A percentile compares a stretch with the other conserved stretches of the same genome.
Conservation (phyloP, 306 rosid species). For the Citrullus colocynthis region DNA sequence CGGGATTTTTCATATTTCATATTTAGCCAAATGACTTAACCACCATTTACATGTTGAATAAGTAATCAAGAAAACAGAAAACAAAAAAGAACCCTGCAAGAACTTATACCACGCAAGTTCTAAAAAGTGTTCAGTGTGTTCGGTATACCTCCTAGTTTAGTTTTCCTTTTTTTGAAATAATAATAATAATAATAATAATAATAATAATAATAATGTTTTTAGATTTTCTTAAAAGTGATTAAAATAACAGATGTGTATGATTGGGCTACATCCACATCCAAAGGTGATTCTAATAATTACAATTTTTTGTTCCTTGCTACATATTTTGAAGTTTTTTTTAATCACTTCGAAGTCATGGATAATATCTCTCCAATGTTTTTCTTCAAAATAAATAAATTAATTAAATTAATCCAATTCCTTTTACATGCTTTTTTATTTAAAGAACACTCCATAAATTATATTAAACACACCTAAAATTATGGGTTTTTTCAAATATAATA, state of each 20-base stretch:
- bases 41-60: background rate
- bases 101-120: background rate
- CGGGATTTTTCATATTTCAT: background rate
- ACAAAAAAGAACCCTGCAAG: background rate
- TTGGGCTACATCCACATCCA: no score
- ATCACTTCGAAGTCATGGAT: background rate
- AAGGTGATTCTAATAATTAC: no score
- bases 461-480: no score
- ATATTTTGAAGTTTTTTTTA: background rate
- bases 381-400: no score
- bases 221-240: background rate
- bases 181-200: no score
- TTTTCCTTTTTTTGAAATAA: no score
- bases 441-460: no score
- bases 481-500: no score
- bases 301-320: background rate
- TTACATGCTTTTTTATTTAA: no score
- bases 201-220: no score
- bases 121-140: background rate
- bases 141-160: background rate
- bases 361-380: no score
- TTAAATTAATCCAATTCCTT: no score
- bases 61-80: background rate
- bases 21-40: background rate
- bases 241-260: background rate